Evolutionary conservation across 2,329 filamentous ascomycete species (phyloP), one percentile per base, ranked within the genome.

Genomic region (Diaporthe citrichinensis): DNA sequence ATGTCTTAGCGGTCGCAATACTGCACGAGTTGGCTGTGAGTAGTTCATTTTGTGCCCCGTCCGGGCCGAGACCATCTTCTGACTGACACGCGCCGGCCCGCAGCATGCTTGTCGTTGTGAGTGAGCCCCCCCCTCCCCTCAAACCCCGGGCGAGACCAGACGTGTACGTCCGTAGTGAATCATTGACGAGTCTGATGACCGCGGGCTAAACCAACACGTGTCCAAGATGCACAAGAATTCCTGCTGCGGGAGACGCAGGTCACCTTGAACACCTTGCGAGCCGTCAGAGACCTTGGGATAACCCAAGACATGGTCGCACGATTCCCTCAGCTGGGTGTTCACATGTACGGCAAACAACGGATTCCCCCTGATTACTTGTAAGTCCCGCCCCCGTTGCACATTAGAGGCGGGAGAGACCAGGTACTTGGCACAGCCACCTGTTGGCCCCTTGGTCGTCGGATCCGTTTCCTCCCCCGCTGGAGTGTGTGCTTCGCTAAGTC

Each of bases 11-110:
- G 4, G 7, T 1, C 2, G 4, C 8, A 0, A 36, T 67, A 36
- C 44, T 67, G 4, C 62, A 67, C 20, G 62, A 67, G 62, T 4
- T 67, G 44, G 28, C 44, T 23, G 59, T 62, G 31, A 62, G 59
- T 28, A 20, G 39, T 17, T 28, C 8, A 17, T 8, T 49, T 23
- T 49, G 41, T 25, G 39, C n/a, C 12, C 36, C 36, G 23, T 14
- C 5, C 10, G 23, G 7, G 3, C 3, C 39, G n/a, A 41, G 39
- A 9, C 4, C n/a, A 41, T 17, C 4, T 25, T 39, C 6, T 49
- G 41, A 5, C 58, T 44, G 36, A 62, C 17, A 62, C 9, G 15
- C 7, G 4, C 36, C n/a, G 59, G 15, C 15, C n/a, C 25, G 9
- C 17, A 62, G 59, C 62, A 67, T 31, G 62, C 62, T 5, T n/a